Conservation (phyloP, 2,329 filamentous ascomycete species). For the Rhynchosporium agropyri region DNA sequence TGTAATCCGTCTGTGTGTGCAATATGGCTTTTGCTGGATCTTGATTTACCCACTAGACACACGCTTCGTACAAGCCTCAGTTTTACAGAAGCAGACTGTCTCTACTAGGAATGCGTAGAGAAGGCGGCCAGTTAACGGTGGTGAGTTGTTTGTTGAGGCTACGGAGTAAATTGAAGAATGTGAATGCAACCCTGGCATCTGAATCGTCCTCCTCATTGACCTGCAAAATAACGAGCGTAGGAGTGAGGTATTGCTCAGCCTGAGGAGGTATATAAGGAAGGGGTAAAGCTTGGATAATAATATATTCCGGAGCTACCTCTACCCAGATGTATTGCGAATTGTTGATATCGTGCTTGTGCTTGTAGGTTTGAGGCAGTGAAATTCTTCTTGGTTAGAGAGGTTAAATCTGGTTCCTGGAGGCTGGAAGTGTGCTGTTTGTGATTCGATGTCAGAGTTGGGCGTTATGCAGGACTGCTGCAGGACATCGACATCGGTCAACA, state of each 20-base stretch:
- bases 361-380: background rate
- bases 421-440: background rate
- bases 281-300: background rate
- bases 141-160: background rate
- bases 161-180: conserved; percentile 7
- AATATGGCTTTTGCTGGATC: conserved; percentile 16
- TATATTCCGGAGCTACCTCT: background rate
- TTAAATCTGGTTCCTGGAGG: conserved; percentile 8
- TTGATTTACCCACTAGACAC: conserved; percentile 24
- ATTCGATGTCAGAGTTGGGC: conserved; percentile 9
- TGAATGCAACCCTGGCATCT: background rate
- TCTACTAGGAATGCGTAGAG: background rate
- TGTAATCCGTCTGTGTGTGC: background rate
- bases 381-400: conserved; percentile 4
- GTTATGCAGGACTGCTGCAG: conserved; percentile 12
- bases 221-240: background rate
- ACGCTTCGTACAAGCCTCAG: conserved; percentile 25
- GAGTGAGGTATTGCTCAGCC: background rate
- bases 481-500: background rate
- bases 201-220: too few species aligned
- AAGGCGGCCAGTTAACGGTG: conserved; percentile 15
- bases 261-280: background rate
- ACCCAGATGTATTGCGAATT: background rate
- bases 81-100: conserved; percentile 28
- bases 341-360: background rate